Percentiles rank a stretch among this genome's conserved stretches.
Conservation (phyloP, 495 filamentous ascomycete species). For the Staphylotrichum tortipilum region DNA sequence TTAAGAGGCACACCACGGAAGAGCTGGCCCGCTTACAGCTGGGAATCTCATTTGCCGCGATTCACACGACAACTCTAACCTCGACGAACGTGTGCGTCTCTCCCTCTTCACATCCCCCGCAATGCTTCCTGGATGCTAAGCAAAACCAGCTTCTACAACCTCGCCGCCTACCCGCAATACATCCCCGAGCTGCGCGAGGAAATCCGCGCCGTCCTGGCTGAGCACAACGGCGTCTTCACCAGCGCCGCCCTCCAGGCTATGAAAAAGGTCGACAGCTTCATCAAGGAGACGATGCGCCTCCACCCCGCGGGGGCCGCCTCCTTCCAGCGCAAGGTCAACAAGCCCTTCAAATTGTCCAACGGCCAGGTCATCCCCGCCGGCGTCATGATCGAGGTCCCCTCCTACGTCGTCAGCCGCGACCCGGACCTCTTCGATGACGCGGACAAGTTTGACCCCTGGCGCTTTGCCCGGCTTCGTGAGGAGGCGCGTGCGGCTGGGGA, state of each 20-base stretch:
- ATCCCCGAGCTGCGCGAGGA: conserved; percentile 46
- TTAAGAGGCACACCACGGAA: conserved; percentile 11
- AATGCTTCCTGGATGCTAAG: no score
- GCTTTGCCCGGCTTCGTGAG: conserved; percentile 41
- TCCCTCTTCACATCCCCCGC: not conserved
- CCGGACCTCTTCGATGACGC: conserved; percentile 23
- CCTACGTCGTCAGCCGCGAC: conserved; percentile 26
- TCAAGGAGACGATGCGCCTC: conserved; percentile 29
- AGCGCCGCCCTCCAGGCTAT: conserved; percentile 23
- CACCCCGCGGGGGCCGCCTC: conserved; percentile 6
- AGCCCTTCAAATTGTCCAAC: conserved; percentile 34
- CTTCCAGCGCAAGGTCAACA: conserved; percentile 32
- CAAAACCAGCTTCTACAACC: conserved; percentile 33
- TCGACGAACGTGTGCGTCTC: conserved; percentile 29
- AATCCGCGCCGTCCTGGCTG: conserved; percentile 27
- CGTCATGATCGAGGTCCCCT: conserved; percentile 31
- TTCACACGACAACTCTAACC: conserved; percentile 43
- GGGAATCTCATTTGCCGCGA: conserved; percentile 39
- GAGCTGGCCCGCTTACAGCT: conserved; percentile 30
- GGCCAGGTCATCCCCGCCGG: conserved; percentile 33
- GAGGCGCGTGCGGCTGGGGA: conserved; percentile 24
- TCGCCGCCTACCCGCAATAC: conserved; percentile 37
- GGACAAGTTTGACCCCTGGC: conserved; percentile 39
- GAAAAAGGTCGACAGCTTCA: conserved; percentile 30
- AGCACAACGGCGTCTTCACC: conserved; percentile 22